These are phyloP conservation scores for Capsella rubella DNA, from an alignment of 441 rosid genomes.

Conservation along the genomic window DNA sequence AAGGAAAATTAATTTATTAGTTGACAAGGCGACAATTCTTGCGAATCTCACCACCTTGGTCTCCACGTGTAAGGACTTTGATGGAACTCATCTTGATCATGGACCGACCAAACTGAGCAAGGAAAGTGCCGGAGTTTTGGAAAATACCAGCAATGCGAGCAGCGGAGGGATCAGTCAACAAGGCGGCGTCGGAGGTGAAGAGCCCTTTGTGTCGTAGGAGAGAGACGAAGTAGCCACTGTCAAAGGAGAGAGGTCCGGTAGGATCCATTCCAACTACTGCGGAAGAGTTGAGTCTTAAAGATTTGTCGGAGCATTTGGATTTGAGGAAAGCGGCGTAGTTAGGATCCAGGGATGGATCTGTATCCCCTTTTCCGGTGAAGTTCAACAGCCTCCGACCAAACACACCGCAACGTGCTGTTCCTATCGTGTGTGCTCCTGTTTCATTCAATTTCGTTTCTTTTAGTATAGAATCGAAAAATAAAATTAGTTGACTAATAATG, in stretches of 20 bases:
- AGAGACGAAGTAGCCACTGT: conserved; percentile 51
- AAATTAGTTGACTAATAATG: too few relatives aligned
- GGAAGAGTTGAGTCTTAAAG: conserved; percentile 39
- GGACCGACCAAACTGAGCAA: conserved; percentile 44
- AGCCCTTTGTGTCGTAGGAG: conserved; percentile 53
- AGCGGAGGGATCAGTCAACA: conserved; percentile 54
- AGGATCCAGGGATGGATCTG: conserved; percentile 63
- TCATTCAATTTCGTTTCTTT: not conserved
- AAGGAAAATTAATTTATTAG: not conserved
- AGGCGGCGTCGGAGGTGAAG: conserved; percentile 68
- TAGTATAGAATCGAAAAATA: not conserved
- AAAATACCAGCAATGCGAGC: conserved; percentile 37
- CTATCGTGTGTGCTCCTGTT: conserved; percentile 80
- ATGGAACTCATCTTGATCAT: conserved; percentile 72
- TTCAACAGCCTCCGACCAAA: conserved; percentile 65
- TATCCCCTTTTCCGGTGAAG: conserved; percentile 73
- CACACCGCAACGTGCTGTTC: conserved; percentile 62
- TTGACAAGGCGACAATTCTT: conserved; percentile 49
- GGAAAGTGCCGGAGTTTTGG: conserved; percentile 34
- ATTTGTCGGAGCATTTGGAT: conserved; percentile 49
- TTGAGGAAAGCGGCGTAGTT: conserved; percentile 56
- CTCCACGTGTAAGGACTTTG: conserved; percentile 57
- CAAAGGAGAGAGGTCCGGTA: conserved; percentile 46
- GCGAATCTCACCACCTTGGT: conserved; percentile 61
- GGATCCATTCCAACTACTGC: conserved; percentile 65